Evolutionary conservation across 2,329 filamentous ascomycete species (phyloP), one percentile per base, ranked within the genome.

Genomic region (Shiraia bambusicola): DNA sequence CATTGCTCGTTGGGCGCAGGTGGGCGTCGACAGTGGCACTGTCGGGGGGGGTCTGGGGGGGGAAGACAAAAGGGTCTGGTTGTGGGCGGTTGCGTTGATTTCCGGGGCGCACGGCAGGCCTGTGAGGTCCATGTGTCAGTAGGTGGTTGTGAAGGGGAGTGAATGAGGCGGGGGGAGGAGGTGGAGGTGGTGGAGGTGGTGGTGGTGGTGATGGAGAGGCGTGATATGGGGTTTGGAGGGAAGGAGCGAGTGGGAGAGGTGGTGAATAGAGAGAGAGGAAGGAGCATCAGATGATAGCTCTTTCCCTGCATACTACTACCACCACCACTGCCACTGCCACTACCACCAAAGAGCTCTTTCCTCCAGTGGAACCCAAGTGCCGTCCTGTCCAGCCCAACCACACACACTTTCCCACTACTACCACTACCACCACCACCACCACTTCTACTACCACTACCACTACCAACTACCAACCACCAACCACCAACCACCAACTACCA

Each of bases 31-130:
- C 49, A 1, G 54, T 59, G 28, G 61, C 59, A 50, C 66, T 65
- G 54, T 69, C 67, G 33, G 65, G 64, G 16, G 66, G 66, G 19
- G 65, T 68, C 47, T 64, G 59, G 16, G 65, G 62, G n/a, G 64
- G 67, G 47, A 69, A 67, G 56, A 66, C 56, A 47, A 69, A 67
- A 36, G 67, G 60, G 32, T 66, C 61, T 17, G 63, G 64, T 37
- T 56, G 50, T 6, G 63, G 56, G 24, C 54, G 66, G 24, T 40
- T 47, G 45, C 66, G 63, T 45, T 66, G 63, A 46, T 67, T 60
- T 19, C 53, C 63, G 33, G 65, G 36, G 48, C 66, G 67, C 28
- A 64, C 61, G 13, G 66, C 56, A 33, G 68, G 68, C 45, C 67
- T 69, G 58, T 11, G 28, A 37, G 19, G 41, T 24, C 8, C 19